Evolutionary conservation across 2,329 filamentous ascomycete genomes (phyloP).

Genomic region (Claviceps arundinis): DNA sequence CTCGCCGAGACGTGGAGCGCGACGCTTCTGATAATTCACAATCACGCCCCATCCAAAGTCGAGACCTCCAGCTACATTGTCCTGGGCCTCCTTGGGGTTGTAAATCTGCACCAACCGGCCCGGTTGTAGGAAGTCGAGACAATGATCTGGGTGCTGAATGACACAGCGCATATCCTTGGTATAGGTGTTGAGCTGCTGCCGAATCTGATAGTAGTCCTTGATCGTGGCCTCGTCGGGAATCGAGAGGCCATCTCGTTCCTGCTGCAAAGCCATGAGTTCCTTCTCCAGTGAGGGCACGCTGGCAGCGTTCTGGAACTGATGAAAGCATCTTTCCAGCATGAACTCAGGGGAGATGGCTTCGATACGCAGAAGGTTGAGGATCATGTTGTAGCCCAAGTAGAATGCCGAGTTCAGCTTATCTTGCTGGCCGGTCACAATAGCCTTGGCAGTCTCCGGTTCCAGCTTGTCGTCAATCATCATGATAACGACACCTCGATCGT

Average conservation of each 20-base stretch:
- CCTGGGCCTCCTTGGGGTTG: conserved; percentile 40
- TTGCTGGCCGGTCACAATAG: conserved; percentile 91
- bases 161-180: conserved; percentile 82
- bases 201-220: conserved; percentile 85
- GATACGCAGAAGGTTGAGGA: conserved; percentile 90
- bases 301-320: conserved; percentile 92
- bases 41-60: conserved; percentile 96
- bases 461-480: conserved; percentile 99
- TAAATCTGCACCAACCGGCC: conserved; percentile 84
- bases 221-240: conserved; percentile 81
- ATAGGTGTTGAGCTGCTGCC: conserved; percentile 71
- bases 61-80: conserved; percentile 20
- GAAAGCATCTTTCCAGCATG: conserved; percentile 98
- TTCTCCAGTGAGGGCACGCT: conserved; percentile 75
- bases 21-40: conserved; percentile 56
- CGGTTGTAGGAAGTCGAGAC: conserved; percentile 68
- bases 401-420: conserved; percentile 97
- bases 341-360: conserved; percentile 98
- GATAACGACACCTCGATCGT: conserved; percentile 95
- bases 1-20: conserved; percentile 50
- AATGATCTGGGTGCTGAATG: conserved; percentile 83
- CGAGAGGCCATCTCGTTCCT: conserved; percentile 55
- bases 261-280: conserved; percentile 66
- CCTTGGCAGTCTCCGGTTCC: conserved; percentile 84
- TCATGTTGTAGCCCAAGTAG: conserved; percentile 98